Percentiles rank a stretch among this genome's conserved stretches.
These are phyloP conservation scores for Apium graveolens DNA, from an alignment of 129 eudicot genomes.

Conservation along the genomic window DNA sequence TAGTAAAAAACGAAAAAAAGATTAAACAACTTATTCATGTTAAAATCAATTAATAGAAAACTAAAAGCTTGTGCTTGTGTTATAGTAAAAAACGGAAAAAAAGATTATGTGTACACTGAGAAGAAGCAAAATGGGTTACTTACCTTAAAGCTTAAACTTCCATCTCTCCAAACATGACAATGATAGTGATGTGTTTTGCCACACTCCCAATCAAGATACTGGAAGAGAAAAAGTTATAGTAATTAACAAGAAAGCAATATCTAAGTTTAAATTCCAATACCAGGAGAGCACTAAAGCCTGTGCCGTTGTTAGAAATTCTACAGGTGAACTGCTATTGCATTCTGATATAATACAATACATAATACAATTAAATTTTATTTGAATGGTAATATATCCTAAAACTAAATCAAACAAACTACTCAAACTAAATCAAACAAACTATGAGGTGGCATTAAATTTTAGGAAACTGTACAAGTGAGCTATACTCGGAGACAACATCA, in stretches of 20 bases:
- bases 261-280: neutral
- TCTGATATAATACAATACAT: neutral
- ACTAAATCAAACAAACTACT: neutral
- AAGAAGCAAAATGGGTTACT: neutral
- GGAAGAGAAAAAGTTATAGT: constrained; percentile 11
- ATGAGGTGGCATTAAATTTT: neutral
- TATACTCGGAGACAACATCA: neutral
- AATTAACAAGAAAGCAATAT: constrained; percentile 1
- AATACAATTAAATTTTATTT: neutral
- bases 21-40: neutral
- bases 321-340: neutral
- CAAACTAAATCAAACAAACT: neutral
- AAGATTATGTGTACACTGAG: neutral
- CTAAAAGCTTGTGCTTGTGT: too few species aligned
- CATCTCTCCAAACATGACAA: constrained; percentile 37
- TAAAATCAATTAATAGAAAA: neutral
- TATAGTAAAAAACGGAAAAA: too few species aligned
- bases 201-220: constrained; percentile 49
- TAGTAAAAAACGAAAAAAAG: too few species aligned
- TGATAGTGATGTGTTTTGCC: constrained; percentile 35
- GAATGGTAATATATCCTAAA: neutral
- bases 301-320: neutral
- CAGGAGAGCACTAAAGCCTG: neutral
- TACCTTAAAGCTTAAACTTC: constrained; percentile 41
- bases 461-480: neutral